phyloP scores from a whole-genome alignment of 805 yeast species.

The Aciculoconidium aculeatum region DNA sequence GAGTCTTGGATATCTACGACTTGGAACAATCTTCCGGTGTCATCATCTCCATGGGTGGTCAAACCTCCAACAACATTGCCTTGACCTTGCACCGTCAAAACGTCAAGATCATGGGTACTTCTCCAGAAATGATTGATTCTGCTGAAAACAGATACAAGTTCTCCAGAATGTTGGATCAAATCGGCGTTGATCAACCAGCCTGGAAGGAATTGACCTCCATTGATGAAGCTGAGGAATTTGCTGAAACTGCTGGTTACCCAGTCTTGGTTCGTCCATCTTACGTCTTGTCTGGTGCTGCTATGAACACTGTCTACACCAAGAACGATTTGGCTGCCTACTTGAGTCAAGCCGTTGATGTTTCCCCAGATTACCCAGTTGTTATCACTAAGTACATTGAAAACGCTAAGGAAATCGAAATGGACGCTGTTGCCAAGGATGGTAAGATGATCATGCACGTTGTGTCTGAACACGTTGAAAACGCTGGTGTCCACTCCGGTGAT shows the following conservation, averaged over 20 bases:
- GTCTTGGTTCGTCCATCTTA: conserved; percentile 97
- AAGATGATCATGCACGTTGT: conserved; percentile 94
- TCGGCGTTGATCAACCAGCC: conserved; percentile 98
- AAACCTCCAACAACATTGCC: conserved; percentile 95
- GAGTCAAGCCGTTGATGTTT: conserved; percentile 93
- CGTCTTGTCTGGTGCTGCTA: conserved; percentile 97
- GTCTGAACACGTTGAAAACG: conserved; percentile 97
- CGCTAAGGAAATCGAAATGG: conserved; percentile 98
- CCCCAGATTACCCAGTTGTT: conserved; percentile 97
- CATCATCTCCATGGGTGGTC: conserved; percentile 97
- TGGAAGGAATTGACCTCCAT: conserved; percentile 96
- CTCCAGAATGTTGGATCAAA: conserved; percentile 92
- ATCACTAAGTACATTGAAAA: conserved; percentile 94
- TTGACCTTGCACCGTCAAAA: conserved; percentile 87
- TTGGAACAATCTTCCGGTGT: conserved; percentile 88
- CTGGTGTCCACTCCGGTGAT: conserved; percentile 99
- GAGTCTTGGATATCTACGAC: conserved; percentile 92
- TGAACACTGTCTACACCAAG: conserved; percentile 90
- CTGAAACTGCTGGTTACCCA: conserved; percentile 86
- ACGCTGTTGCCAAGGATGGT: conserved; percentile 95
- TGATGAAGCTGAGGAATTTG: conserved; percentile 88
- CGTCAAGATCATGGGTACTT: conserved; percentile 92
- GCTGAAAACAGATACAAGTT: conserved; percentile 98
- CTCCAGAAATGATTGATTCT: conserved; percentile 96
- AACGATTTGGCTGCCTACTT: conserved; percentile 84